Evolutionary conservation across 345 rosid species (phyloP).

Genomic region (Tarenaya hassleriana): DNA sequence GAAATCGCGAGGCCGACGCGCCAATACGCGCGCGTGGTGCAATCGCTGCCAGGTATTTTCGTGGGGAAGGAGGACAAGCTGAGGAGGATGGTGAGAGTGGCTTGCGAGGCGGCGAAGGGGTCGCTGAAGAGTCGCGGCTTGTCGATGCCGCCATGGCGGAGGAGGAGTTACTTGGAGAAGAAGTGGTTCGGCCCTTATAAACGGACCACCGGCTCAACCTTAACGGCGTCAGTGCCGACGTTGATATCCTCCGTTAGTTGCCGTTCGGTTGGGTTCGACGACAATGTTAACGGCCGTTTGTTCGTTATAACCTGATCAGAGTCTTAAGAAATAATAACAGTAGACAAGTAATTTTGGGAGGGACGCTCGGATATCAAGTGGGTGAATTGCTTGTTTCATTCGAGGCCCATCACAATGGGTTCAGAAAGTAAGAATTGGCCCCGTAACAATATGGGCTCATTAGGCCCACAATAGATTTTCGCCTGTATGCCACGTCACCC

Average conservation of each 20-base stretch:
- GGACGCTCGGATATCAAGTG: background rate
- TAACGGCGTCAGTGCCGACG: conserved; percentile 11
- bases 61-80: conserved; percentile 50
- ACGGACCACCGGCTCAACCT: conserved; percentile 39
- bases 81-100: conserved; percentile 48
- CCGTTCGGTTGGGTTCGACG: conserved; percentile 63
- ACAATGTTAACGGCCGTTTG: conserved; percentile 31
- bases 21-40: conserved; percentile 38
- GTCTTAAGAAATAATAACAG: background rate
- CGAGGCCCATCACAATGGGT: no score
- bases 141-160: conserved; percentile 84
- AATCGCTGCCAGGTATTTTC: conserved; percentile 50
- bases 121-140: conserved; percentile 58
- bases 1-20: conserved; percentile 77
- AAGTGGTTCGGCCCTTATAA: conserved; percentile 80
- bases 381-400: no score
- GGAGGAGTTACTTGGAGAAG: conserved; percentile 65
- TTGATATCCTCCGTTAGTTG: conserved; percentile 39
- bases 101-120: conserved; percentile 44
- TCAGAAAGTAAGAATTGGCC: no score
- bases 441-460: no score
- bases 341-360: background rate
- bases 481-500: conserved; percentile 19
- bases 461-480: conserved; percentile 13
- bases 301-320: conserved; percentile 40